Evolutionary conservation across 495 filamentous ascomycete genomes (phyloP).

Genomic region (Trichoderma virens): DNA sequence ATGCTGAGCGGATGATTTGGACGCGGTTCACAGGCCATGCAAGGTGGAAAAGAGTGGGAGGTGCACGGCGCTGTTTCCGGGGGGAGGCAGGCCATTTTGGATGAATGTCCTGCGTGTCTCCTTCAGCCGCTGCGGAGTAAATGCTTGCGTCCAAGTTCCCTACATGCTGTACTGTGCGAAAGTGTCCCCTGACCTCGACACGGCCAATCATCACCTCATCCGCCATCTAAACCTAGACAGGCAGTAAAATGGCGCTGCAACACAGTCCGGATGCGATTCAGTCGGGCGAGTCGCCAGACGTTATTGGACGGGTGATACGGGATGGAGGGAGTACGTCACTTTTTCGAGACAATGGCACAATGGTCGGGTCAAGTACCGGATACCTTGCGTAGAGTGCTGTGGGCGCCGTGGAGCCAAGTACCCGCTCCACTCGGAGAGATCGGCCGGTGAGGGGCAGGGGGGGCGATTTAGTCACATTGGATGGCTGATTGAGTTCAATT

Average conservation of each 20-base stretch:
- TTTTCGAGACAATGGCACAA: not conserved
- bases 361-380: not conserved
- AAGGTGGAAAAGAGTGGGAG: no score
- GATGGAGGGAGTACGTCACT: slow-evolving; percentile 4
- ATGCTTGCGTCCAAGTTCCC: not conserved
- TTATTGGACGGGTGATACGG: not conserved
- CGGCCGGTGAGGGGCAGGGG: not conserved
- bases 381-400: not conserved
- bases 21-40: no score
- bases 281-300: not conserved
- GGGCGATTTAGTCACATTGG: not conserved
- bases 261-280: not conserved
- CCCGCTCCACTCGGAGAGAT: not conserved
- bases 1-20: not conserved
- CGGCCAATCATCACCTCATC: not conserved
- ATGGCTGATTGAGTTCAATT: not conserved
- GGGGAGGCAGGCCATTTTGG: not conserved
- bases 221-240: not conserved
- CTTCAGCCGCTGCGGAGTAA: not conserved
- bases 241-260: not conserved
- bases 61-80: no score
- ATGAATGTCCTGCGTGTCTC: not conserved
- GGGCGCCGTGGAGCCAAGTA: not conserved
- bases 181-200: not conserved
- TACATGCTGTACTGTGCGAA: not conserved